These are phyloP conservation scores for Cylindrotheca closterium DNA, from an alignment of 108 stramenopile species.

Conservation along the genomic window DNA sequence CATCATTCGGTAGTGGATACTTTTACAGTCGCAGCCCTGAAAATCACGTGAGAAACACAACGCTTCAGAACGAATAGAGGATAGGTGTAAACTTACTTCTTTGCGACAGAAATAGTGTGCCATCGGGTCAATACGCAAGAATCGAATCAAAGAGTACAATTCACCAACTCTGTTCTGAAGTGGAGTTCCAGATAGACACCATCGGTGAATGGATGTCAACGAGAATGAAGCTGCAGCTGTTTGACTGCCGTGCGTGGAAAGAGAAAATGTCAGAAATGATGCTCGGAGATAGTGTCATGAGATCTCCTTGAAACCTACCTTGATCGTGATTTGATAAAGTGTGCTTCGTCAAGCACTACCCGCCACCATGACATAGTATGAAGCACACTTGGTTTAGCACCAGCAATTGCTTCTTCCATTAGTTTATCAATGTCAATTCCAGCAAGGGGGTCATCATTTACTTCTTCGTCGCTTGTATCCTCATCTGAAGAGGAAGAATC, in stretches of 20 bases:
- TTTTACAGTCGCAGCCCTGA: conserved; percentile 91
- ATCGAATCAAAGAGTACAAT: conserved; percentile 94
- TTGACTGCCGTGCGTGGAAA: conserved; percentile 39
- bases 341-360: conserved; percentile 94
- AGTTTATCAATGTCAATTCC: conserved; percentile 42
- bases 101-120: conserved; percentile 94
- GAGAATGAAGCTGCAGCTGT: conserved; percentile 96
- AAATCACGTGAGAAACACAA: not conserved
- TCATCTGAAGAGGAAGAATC: conserved; percentile 33
- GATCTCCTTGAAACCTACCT: too few relatives aligned
- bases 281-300: too few relatives aligned
- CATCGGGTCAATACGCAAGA: conserved; percentile 94
- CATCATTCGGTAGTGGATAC: conserved; percentile 90
- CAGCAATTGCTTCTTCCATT: conserved; percentile 72
- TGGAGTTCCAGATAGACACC: conserved; percentile 97
- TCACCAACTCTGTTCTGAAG: conserved; percentile 99
- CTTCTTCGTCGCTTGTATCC: conserved; percentile 19
- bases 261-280: too few relatives aligned
- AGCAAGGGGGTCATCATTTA: conserved; percentile 27
- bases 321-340: conserved; percentile 85
- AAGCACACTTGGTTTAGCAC: conserved; percentile 68
- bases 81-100: conserved; percentile 9
- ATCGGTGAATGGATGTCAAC: conserved; percentile 85
- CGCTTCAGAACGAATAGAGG: not conserved
- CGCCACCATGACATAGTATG: conserved; percentile 93